Percentiles rank a stretch among this genome's conserved stretches.
phyloP scores from a whole-genome alignment of 2,329 filamentous ascomycete species.

The Phaeosphaeria sp. region DNA sequence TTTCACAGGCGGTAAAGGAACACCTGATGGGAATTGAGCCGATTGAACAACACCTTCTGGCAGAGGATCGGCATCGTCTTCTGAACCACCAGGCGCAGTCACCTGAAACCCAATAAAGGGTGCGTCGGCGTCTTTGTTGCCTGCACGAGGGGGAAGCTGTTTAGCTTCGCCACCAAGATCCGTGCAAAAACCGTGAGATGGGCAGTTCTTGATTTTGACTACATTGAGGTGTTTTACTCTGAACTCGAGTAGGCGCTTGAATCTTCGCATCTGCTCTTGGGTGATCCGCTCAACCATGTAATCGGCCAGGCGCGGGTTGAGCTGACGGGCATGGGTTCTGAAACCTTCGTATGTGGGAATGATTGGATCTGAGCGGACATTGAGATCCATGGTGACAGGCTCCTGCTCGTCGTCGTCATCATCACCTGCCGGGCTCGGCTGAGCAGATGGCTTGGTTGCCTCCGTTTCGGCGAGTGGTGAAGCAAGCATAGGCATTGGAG shows the following conservation, averaged over 20 bases:
- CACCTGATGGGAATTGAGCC: slow-evolving; percentile 79
- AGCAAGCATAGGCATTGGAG: slow-evolving; percentile 62
- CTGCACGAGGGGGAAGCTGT: slow-evolving; percentile 65
- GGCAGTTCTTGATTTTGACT: slow-evolving; percentile 64
- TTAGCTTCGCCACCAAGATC: slow-evolving; percentile 70
- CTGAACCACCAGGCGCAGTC: slow-evolving; percentile 61
- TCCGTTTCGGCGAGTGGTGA: slow-evolving; percentile 52
- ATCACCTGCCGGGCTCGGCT: slow-evolving; percentile 45
- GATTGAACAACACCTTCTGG: slow-evolving; percentile 72
- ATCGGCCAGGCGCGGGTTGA: slow-evolving; percentile 75
- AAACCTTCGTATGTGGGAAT: slow-evolving; percentile 79
- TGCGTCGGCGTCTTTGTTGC: slow-evolving; percentile 65
- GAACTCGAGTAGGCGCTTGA: slow-evolving; percentile 75
- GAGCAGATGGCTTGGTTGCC: slow-evolving; percentile 39
- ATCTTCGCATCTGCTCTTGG: slow-evolving; percentile 78
- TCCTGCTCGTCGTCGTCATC: slow-evolving; percentile 56
- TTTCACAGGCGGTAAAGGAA: slow-evolving; percentile 79
- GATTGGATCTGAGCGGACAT: slow-evolving; percentile 69
- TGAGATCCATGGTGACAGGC: slow-evolving; percentile 67
- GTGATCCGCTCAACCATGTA: slow-evolving; percentile 81
- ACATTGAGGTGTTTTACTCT: slow-evolving; percentile 73
- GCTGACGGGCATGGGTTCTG: slow-evolving; percentile 70
- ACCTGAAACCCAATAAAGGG: slow-evolving; percentile 62
- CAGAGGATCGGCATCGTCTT: slow-evolving; percentile 70
- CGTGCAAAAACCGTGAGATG: slow-evolving; percentile 68